Evolutionary conservation across 768 basidiomycete species (phyloP).

Genomic region (Cantharellus anzutake): DNA sequence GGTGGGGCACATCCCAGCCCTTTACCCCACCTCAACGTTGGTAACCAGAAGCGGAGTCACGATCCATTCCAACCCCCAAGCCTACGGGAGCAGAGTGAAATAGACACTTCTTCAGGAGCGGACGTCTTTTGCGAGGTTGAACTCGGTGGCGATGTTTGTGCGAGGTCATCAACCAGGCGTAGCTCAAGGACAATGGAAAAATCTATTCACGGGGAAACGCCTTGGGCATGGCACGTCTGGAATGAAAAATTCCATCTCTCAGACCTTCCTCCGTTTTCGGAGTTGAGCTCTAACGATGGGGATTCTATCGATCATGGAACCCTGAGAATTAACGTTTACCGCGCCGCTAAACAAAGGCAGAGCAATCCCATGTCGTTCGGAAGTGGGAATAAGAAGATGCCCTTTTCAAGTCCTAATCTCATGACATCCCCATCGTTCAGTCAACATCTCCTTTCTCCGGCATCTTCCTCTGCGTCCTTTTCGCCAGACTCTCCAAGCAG

Average conservation of each 20-base stretch:
- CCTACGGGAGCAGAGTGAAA: slow-evolving; percentile 4
- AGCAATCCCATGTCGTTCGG: background rate
- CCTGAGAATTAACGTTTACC: background rate
- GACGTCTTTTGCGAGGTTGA: slow-evolving; percentile 64
- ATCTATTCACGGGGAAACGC: slow-evolving; percentile 9
- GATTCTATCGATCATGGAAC: background rate
- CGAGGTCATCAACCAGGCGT: slow-evolving; percentile 49
- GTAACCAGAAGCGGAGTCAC: background rate
- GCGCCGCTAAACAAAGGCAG: background rate
- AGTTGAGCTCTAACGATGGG: background rate
- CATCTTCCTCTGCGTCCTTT: background rate
- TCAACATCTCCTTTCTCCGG: background rate
- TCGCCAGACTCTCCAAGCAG: too few relatives aligned
- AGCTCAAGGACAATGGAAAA: too few relatives aligned
- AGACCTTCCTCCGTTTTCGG: slow-evolving; percentile 52
- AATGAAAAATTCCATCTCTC: slow-evolving; percentile 57
- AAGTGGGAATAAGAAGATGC: background rate
- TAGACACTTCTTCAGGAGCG: slow-evolving; percentile 35
- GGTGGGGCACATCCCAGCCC: slow-evolving; percentile 14
- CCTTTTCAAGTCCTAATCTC: background rate
- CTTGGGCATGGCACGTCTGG: slow-evolving; percentile 35
- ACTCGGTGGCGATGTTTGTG: slow-evolving; percentile 43
- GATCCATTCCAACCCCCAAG: slow-evolving; percentile 1
- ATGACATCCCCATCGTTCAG: background rate
- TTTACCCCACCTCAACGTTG: background rate